Conservation (phyloP, 192 early-diverging fungal species). For the Umbelopsis isabellina region DNA sequence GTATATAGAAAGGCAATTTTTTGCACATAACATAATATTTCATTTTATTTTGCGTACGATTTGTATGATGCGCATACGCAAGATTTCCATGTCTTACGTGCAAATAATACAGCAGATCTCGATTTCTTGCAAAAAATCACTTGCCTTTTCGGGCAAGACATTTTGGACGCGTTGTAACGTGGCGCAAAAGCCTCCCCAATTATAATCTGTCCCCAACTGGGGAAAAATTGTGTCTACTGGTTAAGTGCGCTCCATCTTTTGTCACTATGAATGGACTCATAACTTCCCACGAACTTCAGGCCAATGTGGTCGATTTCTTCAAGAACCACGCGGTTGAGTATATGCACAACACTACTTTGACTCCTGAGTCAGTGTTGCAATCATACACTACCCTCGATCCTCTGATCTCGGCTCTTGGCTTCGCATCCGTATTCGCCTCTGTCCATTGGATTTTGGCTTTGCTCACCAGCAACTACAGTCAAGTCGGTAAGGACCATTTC, state of each 20-base stretch:
- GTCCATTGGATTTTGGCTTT: conserved; percentile 47
- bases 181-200: too few relatives aligned
- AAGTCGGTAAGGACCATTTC: conserved; percentile 39
- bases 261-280: neutral
- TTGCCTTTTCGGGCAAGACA: too few relatives aligned
- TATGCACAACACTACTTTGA: conserved; percentile 1
- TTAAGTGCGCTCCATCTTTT: neutral
- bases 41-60: too few relatives aligned
- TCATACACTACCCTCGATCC: conserved; percentile 44
- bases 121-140: too few relatives aligned
- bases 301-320: conserved; percentile 2
- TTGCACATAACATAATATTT: too few relatives aligned
- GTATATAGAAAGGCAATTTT: too few relatives aligned
- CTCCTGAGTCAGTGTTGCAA: conserved; percentile 16
- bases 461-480: conserved; percentile 47
- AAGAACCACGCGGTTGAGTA: neutral
- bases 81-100: too few relatives aligned
- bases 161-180: too few relatives aligned
- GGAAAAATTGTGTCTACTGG: neutral
- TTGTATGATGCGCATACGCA: too few relatives aligned
- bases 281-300: neutral
- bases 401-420: conserved; percentile 37
- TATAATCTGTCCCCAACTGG: neutral
- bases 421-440: conserved; percentile 24
- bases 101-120: too few relatives aligned